Base-by-base conservation (phyloP, 345 rosid genomes). In the Kandelia obovata region DNA sequence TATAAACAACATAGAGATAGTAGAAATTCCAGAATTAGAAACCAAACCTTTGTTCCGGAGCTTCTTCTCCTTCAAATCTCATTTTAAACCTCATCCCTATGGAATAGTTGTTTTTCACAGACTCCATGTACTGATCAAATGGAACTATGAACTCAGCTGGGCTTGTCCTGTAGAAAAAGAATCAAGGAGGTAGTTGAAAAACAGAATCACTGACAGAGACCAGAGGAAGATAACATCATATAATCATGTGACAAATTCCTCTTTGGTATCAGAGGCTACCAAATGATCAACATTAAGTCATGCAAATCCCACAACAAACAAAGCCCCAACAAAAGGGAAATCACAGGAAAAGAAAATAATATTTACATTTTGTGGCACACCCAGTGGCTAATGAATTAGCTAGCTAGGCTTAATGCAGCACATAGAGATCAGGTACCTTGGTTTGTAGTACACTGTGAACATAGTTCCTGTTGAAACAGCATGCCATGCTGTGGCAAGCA, bases 401-500 rank as follows among this genome's bases (percentile, higher is more conserved):
- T 9, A 16, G 8, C 60, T 66, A 32, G 11, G 5, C 11, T 20
- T 8, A 2, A 3, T 61, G 10, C 25, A 20, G 5, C 1, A 20
- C 28, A 52, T 2, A 21, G 21, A 55, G 39, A 61, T 62, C 31
- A 11, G 61, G n/a, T 53, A 79, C 90, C 90, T 82, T 4, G 91
- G 91, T 61, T 87, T 85, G 74, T 87, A 87, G 67, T 80, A 87
- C 51, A 85, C 84, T 34, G 85, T 75, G 69, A 85, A 87, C 78
- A 81, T 72, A 46, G 89, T 85, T 31, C 78, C 81, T 1, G 85
- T 87, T 30, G 70, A 65, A 68, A 83, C 64, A 28, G 89, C 89
- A 78, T 85, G 89, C 82, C 83, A 85, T 21, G 92, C 92, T 28
- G 89, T 84, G 51, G 92, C 92, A 67, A 87, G 89, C 69, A 87